Evolutionary conservation across 2,329 filamentous ascomycete species (phyloP).

Genomic region (Cladophialophora carrionii): DNA sequence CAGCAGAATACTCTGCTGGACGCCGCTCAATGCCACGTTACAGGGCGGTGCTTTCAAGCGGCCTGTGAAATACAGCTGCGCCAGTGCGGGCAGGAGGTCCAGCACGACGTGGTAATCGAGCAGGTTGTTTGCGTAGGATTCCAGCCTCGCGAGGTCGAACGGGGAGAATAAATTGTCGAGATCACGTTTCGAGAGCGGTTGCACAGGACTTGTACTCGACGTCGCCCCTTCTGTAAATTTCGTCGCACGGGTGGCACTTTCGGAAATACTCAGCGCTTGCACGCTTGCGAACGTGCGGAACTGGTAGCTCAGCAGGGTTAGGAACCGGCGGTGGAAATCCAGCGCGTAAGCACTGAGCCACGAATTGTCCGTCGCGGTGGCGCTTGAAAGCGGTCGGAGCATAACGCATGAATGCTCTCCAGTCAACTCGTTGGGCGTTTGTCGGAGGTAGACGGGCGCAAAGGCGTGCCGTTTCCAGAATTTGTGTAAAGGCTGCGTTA

Average conservation of each 20-base stretch:
- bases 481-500: slow-evolving; percentile 84
- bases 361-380: slow-evolving; percentile 64
- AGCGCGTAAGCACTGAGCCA: slow-evolving; percentile 91
- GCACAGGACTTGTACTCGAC: slow-evolving; percentile 65
- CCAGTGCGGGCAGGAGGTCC: slow-evolving; percentile 83
- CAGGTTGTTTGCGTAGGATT: slow-evolving; percentile 95
- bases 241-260: slow-evolving; percentile 67
- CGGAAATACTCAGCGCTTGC: slow-evolving; percentile 82
- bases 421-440: slow-evolving; percentile 94
- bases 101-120: slow-evolving; percentile 97
- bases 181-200: slow-evolving; percentile 69
- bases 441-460: slow-evolving; percentile 86
- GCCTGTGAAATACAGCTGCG: slow-evolving; percentile 81
- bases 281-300: slow-evolving; percentile 81
- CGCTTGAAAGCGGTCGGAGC: slow-evolving; percentile 72
- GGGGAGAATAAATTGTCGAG: slow-evolving; percentile 80
- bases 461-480: slow-evolving; percentile 95
- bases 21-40: slow-evolving; percentile 71
- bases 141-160: slow-evolving; percentile 91
- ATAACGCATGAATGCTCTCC: slow-evolving; percentile 98
- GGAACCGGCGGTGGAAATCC: slow-evolving; percentile 94
- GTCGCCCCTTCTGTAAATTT: slow-evolving; percentile 52
- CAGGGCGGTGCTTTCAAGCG: slow-evolving; percentile 59
- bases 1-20: slow-evolving; percentile 86
- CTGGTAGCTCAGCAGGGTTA: slow-evolving; percentile 86